These are phyloP conservation scores for Paecilomyces formosus DNA, from an alignment of 2,329 filamentous ascomycete species.

Conservation along the genomic window DNA sequence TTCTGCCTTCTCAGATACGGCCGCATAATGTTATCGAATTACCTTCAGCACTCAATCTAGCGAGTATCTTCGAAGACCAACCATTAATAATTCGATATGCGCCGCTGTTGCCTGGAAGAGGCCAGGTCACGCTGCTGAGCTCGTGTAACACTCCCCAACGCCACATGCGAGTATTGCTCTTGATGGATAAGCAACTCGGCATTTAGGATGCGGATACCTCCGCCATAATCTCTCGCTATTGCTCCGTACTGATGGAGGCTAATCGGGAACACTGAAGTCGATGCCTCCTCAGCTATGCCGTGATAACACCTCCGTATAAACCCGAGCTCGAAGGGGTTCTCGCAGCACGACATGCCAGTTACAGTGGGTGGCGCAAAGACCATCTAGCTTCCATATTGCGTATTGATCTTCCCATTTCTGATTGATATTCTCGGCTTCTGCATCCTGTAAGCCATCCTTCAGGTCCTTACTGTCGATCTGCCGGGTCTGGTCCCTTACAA, in stretches of 20 bases:
- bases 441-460: not conserved
- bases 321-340: not conserved
- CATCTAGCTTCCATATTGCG: not conserved
- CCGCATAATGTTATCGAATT: too few species aligned
- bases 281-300: not conserved
- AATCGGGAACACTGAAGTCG: not conserved
- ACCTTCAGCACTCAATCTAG: not conserved
- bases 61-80: not conserved
- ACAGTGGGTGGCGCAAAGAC: not conserved
- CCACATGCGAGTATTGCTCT: not conserved
- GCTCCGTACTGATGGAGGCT: not conserved
- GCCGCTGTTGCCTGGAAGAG: not conserved
- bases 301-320: not conserved
- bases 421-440: not conserved
- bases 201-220: not conserved
- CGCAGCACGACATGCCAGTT: not conserved
- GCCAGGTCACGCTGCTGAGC: not conserved
- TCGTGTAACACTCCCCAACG: not conserved
- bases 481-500: not conserved
- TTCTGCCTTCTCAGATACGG: too few species aligned
- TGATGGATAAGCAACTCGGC: not conserved
- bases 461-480: slow-evolving; percentile 8
- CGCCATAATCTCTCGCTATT: not conserved
- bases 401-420: not conserved
- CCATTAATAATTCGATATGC: not conserved